Evolutionary conservation across 805 yeast genomes (phyloP), one percentile per base, ranked within the genome.

Genomic region (Saturnispora serradocipensis): DNA sequence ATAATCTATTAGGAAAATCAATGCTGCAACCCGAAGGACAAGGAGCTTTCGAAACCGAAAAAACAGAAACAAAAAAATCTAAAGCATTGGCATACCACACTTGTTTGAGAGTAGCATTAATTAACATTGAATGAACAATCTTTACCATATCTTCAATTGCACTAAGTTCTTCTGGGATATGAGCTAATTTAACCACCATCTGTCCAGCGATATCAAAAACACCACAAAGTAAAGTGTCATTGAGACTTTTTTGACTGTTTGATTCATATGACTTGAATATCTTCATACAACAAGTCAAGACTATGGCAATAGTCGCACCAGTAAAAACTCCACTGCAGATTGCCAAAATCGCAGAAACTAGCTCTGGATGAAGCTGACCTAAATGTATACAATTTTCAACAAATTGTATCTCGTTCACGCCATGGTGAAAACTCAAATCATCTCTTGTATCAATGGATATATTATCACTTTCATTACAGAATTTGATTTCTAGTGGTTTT

Each of bases 71-170:
- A 45, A 80, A 70, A 4, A 82, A 73, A 25, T 73, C 64, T 35
- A 88, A 61, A 0, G 81, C 78, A 52, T 76, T 72, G 0, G 84
- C 76, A 58, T 80, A 79, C 84, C 87, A 87, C 15, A 72, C 70
- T 27, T 70, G 60, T 54, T 76, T 73, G 2, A 66, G 67, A 53
- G 63, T 60, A 38, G 71, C 72, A 2, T 72, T 66, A 1, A 32
- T n/a, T 5, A 43, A 15, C 7, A 49, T 43, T 13, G 35, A 15
- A 13, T 16, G 16, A 27, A 43, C 20, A 8, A 15, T 42, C 5
- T 32, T 39, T 22, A 49, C 34, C n/a, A 49, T 35, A 9, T 34
- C 36, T 16, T 49, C 43, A 11, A 49, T 43, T 35, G 32, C 27
- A 15, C 8, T 24, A 16, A 22, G 24, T n/a, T 49, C 45, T 35